Percentiles rank a stretch among this genome's conserved stretches.
Evolutionary conservation across 2,329 filamentous ascomycete species (phyloP).

Genomic region (Tolypocladium cylindrosporum): DNA sequence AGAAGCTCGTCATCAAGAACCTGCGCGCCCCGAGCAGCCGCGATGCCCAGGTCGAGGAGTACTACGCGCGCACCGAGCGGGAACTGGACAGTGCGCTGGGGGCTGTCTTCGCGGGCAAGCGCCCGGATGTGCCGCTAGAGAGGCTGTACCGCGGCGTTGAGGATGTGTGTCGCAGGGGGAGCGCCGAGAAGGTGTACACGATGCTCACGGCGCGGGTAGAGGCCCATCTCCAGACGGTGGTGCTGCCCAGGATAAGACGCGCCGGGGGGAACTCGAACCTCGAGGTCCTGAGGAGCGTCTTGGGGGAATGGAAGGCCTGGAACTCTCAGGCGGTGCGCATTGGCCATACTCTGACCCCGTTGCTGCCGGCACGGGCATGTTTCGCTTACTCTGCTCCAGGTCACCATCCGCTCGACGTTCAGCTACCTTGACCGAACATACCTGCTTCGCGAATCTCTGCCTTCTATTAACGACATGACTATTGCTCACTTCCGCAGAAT

Average conservation of each 20-base stretch:
- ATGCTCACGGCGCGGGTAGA: constrained; percentile 58
- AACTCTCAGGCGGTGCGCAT: constrained; percentile 59
- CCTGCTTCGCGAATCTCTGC: constrained; percentile 59
- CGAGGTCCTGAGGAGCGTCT: constrained; percentile 48
- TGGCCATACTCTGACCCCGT: neutral
- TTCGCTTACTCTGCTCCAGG: constrained; percentile 29
- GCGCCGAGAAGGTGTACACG: constrained; percentile 57
- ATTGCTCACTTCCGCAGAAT: constrained; percentile 63
- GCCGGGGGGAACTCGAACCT: constrained; percentile 44
- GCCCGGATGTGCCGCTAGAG: constrained; percentile 67
- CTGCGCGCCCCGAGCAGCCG: constrained; percentile 53
- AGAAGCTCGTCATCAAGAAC: constrained; percentile 91
- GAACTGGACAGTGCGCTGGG: constrained; percentile 66
- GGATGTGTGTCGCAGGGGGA: constrained; percentile 75
- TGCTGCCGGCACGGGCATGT: neutral
- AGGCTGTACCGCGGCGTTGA: constrained; percentile 85
- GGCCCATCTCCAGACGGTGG: constrained; percentile 50
- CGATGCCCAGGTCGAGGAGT: constrained; percentile 57
- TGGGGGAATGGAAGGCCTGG: constrained; percentile 65
- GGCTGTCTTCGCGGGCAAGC: constrained; percentile 58
- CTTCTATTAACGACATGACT: constrained; percentile 72
- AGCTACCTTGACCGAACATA: constrained; percentile 91
- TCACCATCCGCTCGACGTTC: constrained; percentile 76
- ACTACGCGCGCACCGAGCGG: constrained; percentile 65
- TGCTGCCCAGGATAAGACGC: constrained; percentile 46